Evolutionary conservation across 202 grass and related monocot genomes (phyloP), one percentile per base, ranked within the genome.

Genomic region (Setaria viridis): DNA sequence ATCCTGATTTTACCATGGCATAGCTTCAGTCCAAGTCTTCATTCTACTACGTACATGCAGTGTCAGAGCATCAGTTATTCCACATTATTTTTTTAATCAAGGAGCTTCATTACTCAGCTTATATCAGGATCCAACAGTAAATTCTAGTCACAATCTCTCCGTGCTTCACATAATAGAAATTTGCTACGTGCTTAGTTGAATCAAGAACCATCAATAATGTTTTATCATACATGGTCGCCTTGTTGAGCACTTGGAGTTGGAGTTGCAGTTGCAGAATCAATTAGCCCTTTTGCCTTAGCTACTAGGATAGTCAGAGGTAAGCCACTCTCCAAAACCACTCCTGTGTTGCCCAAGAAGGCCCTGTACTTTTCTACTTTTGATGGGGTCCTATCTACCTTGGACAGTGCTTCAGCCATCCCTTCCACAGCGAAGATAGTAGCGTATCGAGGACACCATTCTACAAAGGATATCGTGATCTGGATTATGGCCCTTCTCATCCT

Each of bases 401-500:
- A 34, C 16, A 82, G 32, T 35, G 80, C 42, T 35, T 50, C 68
- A 0, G 1, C 16, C 68, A 82, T 82, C 29, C 15, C 2, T 0
- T 1, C 56, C 16, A 15, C 2, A 1, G 6, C 19, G 1, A 57
- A 57, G 55, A 57, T 57, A 6, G 55, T n/a, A 9, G 55, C 20
- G 55, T 58, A 9, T 8, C 0, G 6, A 58, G 55, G 55, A 58
- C 55, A 58, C 6, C 0, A 58, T 58, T 58, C 19, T 21, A 58
- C 7, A 58, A 58, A 3, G 1, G 55, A 58, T 58, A 58, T 21
- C 9, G 55, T 21, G 6, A 21, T 58, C 55, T 58, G 19, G 7
- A 58, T 4, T n/a, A 21, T 8, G 4, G 41, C 35, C 34, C 73
- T 76, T 55, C 73, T 76, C 5, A 76, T 81, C 5, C 77, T 70